Percentiles rank a stretch among this genome's conserved stretches.
Evolutionary conservation across 306 rosid genomes (phyloP).

Genomic region (Sophora flavescens): DNA sequence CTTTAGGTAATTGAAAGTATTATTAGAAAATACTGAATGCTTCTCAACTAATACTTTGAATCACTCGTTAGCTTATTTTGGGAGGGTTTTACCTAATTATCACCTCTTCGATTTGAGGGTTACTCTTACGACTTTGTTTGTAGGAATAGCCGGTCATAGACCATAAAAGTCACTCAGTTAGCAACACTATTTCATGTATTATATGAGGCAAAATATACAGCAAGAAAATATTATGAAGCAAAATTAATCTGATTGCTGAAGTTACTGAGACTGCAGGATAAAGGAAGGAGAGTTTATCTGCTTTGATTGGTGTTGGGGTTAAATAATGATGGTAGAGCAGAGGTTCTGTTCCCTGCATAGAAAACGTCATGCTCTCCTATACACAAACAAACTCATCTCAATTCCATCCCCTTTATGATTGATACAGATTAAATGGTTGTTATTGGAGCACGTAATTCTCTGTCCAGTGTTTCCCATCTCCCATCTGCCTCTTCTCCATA

Average conservation of each 20-base stretch:
- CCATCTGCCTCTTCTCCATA: slow-evolving; percentile 87
- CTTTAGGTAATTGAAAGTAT: too few species aligned
- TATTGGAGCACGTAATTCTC: slow-evolving; percentile 73
- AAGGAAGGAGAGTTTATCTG: slow-evolving; percentile 1
- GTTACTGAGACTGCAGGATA: slow-evolving; percentile 27
- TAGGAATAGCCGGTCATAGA: too few species aligned
- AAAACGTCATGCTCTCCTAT: slow-evolving; percentile 57
- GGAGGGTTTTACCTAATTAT: too few species aligned
- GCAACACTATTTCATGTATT: too few species aligned
- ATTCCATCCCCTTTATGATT: slow-evolving; percentile 57
- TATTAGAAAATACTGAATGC: too few species aligned
- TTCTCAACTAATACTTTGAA: too few species aligned
- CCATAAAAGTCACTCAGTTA: too few species aligned
- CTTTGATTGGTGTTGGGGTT: too few species aligned
- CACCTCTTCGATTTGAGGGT: too few species aligned
- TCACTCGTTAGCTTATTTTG: too few species aligned
- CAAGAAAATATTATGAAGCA: background rate
- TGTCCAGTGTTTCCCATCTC: slow-evolving; percentile 70
- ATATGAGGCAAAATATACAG: too few species aligned
- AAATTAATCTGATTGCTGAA: slow-evolving; percentile 50
- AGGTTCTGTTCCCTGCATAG: slow-evolving; percentile 48
- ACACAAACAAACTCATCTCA: slow-evolving; percentile 59
- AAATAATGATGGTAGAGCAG: slow-evolving; percentile 41
- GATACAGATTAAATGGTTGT: slow-evolving; percentile 69
- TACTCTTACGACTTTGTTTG: too few species aligned